These are phyloP conservation scores for Chalciporus chontae DNA, from an alignment of 768 basidiomycete genomes.

Conservation along the genomic window DNA sequence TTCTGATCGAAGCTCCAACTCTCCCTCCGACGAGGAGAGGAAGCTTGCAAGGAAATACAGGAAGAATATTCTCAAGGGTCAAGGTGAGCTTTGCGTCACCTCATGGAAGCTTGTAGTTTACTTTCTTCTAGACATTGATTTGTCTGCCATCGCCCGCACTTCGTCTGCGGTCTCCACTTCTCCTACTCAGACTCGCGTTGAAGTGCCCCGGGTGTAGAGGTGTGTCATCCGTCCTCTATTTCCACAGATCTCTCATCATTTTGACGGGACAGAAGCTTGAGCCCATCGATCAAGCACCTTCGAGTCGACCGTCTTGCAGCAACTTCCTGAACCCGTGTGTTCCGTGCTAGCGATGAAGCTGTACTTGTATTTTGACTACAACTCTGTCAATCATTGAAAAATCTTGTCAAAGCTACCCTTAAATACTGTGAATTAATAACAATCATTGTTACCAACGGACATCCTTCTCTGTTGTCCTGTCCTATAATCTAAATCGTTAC, in stretches of 20 bases:
- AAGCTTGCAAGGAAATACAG: conserved; percentile 64
- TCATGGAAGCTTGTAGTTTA: conserved; percentile 1
- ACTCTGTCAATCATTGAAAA: neutral
- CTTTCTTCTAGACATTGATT: conserved; percentile 43
- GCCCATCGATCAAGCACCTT: too few relatives aligned
- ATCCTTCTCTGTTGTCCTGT: too few relatives aligned
- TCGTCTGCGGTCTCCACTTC: conserved; percentile 67
- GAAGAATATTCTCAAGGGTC: conserved; percentile 66
- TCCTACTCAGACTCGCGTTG: conserved; percentile 33
- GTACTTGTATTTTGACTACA: conserved; percentile 17
- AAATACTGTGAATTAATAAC: too few relatives aligned
- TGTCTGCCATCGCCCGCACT: conserved; percentile 79
- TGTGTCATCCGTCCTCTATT: neutral
- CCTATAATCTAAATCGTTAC: too few relatives aligned
- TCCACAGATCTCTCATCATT: neutral
- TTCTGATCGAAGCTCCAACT: conserved; percentile 38
- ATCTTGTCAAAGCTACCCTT: too few relatives aligned
- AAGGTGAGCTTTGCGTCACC: conserved; percentile 33
- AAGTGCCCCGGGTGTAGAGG: conserved; percentile 19
- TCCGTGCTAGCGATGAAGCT: conserved; percentile 5
- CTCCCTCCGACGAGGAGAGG: conserved; percentile 60
- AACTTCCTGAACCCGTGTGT: too few relatives aligned
- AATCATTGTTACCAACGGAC: too few relatives aligned
- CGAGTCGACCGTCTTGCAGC: too few relatives aligned
- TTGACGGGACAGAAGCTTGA: too few relatives aligned